These are phyloP conservation scores for Colletotrichum magnum DNA, from an alignment of 2,329 filamentous ascomycete species.

Conservation along the genomic window DNA sequence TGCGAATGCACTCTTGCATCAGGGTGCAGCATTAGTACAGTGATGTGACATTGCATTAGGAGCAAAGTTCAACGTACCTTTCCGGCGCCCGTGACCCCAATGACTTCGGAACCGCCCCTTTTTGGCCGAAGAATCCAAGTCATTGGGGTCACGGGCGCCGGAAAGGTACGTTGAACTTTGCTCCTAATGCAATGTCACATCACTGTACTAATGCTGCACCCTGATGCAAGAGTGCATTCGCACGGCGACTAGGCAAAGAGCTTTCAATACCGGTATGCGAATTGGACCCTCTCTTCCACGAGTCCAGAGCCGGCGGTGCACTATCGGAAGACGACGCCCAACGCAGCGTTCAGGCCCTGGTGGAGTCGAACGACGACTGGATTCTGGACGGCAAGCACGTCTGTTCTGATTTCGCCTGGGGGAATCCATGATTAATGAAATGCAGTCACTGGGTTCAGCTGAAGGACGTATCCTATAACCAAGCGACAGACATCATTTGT, in stretches of 20 bases:
- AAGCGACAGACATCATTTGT: conserved; percentile 10
- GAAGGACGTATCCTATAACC: conserved; percentile 2
- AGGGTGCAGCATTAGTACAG: too few relatives aligned
- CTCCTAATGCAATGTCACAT: background rate
- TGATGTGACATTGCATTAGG: too few relatives aligned
- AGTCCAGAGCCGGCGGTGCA: conserved; percentile 5
- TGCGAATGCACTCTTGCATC: too few relatives aligned
- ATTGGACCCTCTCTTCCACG: conserved; percentile 1
- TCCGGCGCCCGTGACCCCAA: too few relatives aligned
- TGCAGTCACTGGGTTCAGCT: conserved; percentile 1
- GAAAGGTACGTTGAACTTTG: conserved; percentile 3
- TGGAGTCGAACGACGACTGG: conserved; percentile 10
- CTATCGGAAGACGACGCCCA: conserved; percentile 2
- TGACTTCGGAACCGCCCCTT: conserved; percentile 3
- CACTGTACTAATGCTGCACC: conserved; percentile 2
- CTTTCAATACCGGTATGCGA: conserved; percentile 12
- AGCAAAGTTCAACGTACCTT: too few relatives aligned
- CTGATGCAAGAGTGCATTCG: conserved; percentile 8
- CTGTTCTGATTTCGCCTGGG: background rate
- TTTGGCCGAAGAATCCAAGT: conserved; percentile 1
- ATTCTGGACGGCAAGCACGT: conserved; percentile 9
- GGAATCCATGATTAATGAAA: background rate
- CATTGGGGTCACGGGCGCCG: conserved; percentile 3
- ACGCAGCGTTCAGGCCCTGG: background rate
- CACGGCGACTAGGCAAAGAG: conserved; percentile 9